phyloP scores from a whole-genome alignment of 2,329 filamentous ascomycete genomes.

The Xylariaceae sp. region DNA sequence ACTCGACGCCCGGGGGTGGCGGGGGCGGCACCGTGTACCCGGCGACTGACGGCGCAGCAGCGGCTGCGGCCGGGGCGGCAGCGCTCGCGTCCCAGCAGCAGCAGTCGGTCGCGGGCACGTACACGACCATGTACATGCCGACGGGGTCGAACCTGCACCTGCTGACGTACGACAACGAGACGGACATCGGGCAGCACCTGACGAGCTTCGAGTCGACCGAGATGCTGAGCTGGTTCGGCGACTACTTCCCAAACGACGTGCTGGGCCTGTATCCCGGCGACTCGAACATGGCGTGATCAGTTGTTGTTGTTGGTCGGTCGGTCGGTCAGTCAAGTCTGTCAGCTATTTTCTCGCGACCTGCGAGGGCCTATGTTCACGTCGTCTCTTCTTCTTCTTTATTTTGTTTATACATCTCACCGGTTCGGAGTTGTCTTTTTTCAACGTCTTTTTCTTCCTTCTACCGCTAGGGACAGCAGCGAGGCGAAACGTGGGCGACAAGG shows the following conservation, averaged over 20 bases:
- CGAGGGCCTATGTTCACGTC: no score
- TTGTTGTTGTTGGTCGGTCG: background rate
- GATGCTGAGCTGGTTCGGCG: conserved; percentile 28
- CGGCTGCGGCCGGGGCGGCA: conserved; percentile 23
- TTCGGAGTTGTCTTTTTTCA: no score
- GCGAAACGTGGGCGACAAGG: no score
- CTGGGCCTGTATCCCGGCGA: conserved; percentile 22
- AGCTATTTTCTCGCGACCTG: no score
- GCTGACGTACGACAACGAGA: conserved; percentile 27
- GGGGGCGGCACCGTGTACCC: conserved; percentile 8
- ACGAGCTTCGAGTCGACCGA: conserved; percentile 25
- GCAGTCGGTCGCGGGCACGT: no score
- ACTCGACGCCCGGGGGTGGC: conserved; percentile 4
- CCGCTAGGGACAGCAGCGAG: no score
- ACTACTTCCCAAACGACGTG: conserved; percentile 25
- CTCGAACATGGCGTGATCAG: conserved; percentile 13
- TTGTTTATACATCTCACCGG: no score
- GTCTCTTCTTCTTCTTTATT: no score
- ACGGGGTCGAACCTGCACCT: conserved; percentile 21
- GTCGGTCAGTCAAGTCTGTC: no score
- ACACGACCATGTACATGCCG: no score
- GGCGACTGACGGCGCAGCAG: conserved; percentile 17
- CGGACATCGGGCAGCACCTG: conserved; percentile 26
- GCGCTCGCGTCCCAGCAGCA: conserved; percentile 21
- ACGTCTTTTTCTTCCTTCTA: no score